phyloP scores from a whole-genome alignment of 2,329 filamentous ascomycete species.

The Sporothrix pseudoabietina region DNA sequence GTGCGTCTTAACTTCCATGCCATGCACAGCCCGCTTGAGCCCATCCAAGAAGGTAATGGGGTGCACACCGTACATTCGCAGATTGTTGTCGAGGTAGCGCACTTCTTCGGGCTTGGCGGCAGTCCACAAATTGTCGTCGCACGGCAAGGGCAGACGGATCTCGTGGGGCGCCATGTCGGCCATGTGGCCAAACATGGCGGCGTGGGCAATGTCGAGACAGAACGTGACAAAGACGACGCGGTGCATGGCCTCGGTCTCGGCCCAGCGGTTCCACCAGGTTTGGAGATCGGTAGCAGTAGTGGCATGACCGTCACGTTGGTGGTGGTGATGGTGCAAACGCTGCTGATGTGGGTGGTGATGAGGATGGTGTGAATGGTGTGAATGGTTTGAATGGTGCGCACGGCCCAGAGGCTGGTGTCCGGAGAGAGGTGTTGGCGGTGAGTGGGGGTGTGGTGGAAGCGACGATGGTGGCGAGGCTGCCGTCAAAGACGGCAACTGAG shows the following conservation, averaged over 20 bases:
- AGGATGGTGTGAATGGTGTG: slow-evolving; percentile 16
- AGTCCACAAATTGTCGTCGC: slow-evolving; percentile 84
- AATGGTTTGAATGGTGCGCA: slow-evolving; percentile 14
- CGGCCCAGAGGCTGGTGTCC: neutral
- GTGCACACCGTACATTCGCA: slow-evolving; percentile 77
- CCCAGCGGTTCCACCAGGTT: slow-evolving; percentile 82
- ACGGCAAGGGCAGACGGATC: slow-evolving; percentile 81
- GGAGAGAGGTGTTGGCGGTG: slow-evolving; percentile 21
- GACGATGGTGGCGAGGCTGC: neutral
- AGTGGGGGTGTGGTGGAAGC: neutral
- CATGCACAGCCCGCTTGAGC: slow-evolving; percentile 79
- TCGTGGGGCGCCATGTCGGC: slow-evolving; percentile 91
- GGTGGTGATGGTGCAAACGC: slow-evolving; percentile 16
- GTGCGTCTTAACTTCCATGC: slow-evolving; percentile 79
- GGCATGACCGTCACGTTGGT: slow-evolving; percentile 19
- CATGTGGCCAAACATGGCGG: slow-evolving; percentile 88
- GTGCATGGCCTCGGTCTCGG: slow-evolving; percentile 83
- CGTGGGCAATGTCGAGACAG: slow-evolving; percentile 84
- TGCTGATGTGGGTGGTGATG: neutral
- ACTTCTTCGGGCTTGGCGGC: slow-evolving; percentile 77
- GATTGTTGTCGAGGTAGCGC: slow-evolving; percentile 71
- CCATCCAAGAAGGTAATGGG: slow-evolving; percentile 81
- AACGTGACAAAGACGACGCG: slow-evolving; percentile 87
- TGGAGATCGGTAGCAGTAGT: slow-evolving; percentile 45
- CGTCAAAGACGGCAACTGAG: neutral